Evolutionary conservation across 495 filamentous ascomycete species (phyloP), one percentile per base, ranked within the genome.

Genomic region (Penicillium bialowiezense): DNA sequence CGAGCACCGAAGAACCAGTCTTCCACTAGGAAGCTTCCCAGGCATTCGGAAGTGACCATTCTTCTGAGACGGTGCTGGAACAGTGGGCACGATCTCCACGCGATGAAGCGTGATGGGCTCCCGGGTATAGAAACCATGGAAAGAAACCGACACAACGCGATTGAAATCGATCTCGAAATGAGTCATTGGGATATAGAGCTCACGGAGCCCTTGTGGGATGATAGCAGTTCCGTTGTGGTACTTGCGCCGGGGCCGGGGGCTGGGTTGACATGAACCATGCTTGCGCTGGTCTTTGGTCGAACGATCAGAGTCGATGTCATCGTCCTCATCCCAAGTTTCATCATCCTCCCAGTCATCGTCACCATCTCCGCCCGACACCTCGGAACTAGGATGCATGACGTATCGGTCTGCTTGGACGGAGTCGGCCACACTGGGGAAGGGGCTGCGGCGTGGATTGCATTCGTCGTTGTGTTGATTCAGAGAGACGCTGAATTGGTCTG

Each of bases 361-460:
- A 0, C 14, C 46, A 24, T 26, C 29, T 12, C 14, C 20, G 33
- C 17, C 40, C 1, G 19, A 19, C 5, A 12, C 5, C 10, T 32
- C 45, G 7, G 47, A 20, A 29, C 4, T 9, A 1, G 51, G 58
- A 21, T 41, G 49, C 53, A 64, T 51, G 7, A 59, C 38, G 60
- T 91, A 91, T 33, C 86, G 75, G 2, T 78, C 70, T 1, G 86
- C 86, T 54, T 89, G 84, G 15, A 89, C 72, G 2, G 79, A 85
- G 59, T 91, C 87, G 74, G 85, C 86, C 5, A 86, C 87, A 58
- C 83, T 85, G 1, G 87, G 86, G 55, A 78, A 89, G 0, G 87
- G 87, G n/a, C 71, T 71, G 14, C 80, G 72, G 17, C 50, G 53
- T 12, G 77, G 71, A 54, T 84, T 73, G 57, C 87, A 91, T 5